These are phyloP conservation scores for Fusarium pseudograminearum DNA, from an alignment of 2,329 filamentous ascomycete species.

Conservation along the genomic window DNA sequence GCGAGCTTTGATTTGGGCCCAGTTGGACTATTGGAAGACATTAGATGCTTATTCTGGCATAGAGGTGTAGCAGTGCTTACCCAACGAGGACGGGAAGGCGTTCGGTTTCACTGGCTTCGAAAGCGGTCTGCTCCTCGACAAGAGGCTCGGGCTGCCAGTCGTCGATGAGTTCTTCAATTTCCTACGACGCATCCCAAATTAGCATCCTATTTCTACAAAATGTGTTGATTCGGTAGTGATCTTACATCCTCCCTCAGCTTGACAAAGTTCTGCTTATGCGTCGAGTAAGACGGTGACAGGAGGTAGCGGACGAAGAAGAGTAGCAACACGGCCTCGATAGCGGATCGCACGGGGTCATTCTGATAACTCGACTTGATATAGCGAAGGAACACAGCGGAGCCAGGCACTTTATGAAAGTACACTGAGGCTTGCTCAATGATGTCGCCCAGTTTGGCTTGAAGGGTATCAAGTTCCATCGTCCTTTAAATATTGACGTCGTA, in stretches of 20 bases:
- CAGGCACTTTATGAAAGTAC: conserved; percentile 89
- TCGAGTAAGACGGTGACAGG: conserved; percentile 91
- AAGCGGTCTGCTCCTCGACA: conserved; percentile 76
- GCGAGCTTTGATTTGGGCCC: conserved; percentile 90
- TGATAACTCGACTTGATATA: conserved; percentile 99
- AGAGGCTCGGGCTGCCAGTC: conserved; percentile 97
- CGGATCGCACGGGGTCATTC: conserved; percentile 92
- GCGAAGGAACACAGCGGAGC: conserved; percentile 91
- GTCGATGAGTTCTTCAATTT: conserved; percentile 96
- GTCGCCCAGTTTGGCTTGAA: conserved; percentile 64
- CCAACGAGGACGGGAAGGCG: conserved; percentile 89
- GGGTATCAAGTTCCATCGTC: conserved; percentile 72
- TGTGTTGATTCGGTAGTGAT: neutral
- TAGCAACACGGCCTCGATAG: conserved; percentile 92
- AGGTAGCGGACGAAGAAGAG: conserved; percentile 96
- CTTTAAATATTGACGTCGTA: neutral
- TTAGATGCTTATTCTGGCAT: conserved; percentile 13
- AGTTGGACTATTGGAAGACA: conserved; percentile 64
- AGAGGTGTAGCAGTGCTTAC: conserved; percentile 59
- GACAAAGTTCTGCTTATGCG: conserved; percentile 88
- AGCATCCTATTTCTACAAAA: neutral
- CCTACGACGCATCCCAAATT: conserved; percentile 58
- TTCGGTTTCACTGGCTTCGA: conserved; percentile 86
- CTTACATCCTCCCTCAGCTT: conserved; percentile 81
- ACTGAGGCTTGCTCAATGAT: conserved; percentile 66